Conservation (phyloP, 257 asterid genomes). For the Salvia splendens region DNA sequence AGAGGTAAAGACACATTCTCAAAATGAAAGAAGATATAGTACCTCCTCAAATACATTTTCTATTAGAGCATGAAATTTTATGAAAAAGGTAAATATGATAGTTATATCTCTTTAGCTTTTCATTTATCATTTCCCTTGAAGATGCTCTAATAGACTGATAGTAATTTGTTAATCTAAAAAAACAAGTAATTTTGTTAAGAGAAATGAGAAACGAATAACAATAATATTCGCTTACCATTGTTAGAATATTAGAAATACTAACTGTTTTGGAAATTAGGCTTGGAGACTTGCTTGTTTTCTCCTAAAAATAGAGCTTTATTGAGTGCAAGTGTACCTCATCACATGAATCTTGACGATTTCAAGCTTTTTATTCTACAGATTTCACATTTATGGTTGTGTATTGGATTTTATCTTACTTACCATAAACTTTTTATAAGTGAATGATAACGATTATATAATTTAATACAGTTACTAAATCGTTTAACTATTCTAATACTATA, state of each 20-base stretch:
- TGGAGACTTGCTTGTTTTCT: neutral
- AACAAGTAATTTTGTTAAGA: constrained; percentile 1
- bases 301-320: neutral
- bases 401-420: neutral
- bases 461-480: neutral
- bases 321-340: constrained; percentile 21
- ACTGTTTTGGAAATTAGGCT: no score
- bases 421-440: neutral
- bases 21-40: no score
- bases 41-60: no score
- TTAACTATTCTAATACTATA: neutral
- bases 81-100: no score
- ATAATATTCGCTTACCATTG: no score
- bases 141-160: no score
- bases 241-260: no score
- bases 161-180: no score
- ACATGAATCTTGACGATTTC: constrained; percentile 40
- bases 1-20: no score
- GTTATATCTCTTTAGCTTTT: no score
- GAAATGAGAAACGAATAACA: constrained; percentile 1
- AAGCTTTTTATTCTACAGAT: constrained; percentile 24
- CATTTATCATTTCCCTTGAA: no score
- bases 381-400: constrained; percentile 1
- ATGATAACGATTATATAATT: neutral
- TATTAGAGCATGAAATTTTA: no score